These are phyloP conservation scores for Chenopodium quinoa DNA, from an alignment of 148 eudicot genomes.

Conservation along the genomic window DNA sequence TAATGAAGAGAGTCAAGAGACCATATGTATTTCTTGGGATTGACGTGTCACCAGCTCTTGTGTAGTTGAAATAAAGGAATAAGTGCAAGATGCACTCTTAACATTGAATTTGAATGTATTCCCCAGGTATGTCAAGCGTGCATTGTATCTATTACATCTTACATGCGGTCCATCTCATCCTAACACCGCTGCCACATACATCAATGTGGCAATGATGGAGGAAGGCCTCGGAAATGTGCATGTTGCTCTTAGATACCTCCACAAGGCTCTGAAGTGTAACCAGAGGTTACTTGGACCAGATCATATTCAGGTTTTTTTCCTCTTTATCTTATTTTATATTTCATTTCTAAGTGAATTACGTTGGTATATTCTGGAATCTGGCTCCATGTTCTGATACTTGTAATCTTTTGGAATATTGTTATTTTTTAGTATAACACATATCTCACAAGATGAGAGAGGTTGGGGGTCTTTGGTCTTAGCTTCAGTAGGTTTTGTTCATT, in stretches of 20 bases:
- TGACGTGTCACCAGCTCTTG: neutral
- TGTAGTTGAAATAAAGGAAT: neutral
- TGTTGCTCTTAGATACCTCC: slow-evolving; percentile 96
- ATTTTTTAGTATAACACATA: neutral
- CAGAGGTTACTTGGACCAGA: slow-evolving; percentile 98
- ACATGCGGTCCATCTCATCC: slow-evolving; percentile 99
- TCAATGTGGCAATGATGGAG: slow-evolving; percentile 99
- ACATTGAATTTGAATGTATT: slow-evolving; percentile 11
- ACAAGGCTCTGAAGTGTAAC: slow-evolving; percentile 98
- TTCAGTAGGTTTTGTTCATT: neutral
- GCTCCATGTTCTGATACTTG: neutral
- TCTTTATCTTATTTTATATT: slow-evolving; percentile 3
- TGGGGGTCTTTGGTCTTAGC: neutral
- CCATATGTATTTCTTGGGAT: neutral
- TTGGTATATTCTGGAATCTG: neutral
- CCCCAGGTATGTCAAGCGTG: slow-evolving; percentile 91
- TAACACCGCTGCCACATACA: slow-evolving; percentile 98
- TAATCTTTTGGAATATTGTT: neutral
- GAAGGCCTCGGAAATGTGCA: slow-evolving; percentile 99
- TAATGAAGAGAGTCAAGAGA: neutral
- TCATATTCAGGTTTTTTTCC: slow-evolving; percentile 83
- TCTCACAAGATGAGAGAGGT: neutral
- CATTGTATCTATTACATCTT: slow-evolving; percentile 90
- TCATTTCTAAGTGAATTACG: neutral
- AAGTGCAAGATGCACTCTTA: neutral